A percentile compares a stretch with the other conserved stretches of the same genome.
Evolutionary conservation across 2,329 filamentous ascomycete species (phyloP).

Genomic region (Colletotrichum cuscutae): DNA sequence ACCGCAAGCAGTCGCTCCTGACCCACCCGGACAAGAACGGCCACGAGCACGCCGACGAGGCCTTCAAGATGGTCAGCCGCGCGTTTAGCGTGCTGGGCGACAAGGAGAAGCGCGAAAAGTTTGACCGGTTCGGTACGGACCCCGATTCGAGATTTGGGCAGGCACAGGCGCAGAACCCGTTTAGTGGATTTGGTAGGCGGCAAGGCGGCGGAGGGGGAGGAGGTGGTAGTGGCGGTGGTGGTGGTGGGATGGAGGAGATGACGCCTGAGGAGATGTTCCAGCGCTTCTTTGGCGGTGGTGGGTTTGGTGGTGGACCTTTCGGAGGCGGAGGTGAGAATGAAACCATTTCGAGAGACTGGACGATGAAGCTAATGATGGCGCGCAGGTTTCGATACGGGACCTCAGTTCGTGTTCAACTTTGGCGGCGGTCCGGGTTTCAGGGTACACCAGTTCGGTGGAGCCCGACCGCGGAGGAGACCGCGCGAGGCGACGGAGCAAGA

Average conservation of each 20-base stretch:
- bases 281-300: constrained; percentile 87
- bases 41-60: constrained; percentile 93
- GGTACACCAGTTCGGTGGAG: constrained; percentile 94
- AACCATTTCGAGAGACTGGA: neutral
- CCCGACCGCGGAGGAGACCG: constrained; percentile 79
- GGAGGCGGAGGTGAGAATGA: constrained; percentile 49
- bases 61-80: constrained; percentile 96
- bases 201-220: constrained; percentile 50
- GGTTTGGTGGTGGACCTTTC: constrained; percentile 69
- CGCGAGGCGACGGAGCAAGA: constrained; percentile 67
- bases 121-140: constrained; percentile 89
- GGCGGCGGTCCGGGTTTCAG: constrained; percentile 90
- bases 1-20: constrained; percentile 90
- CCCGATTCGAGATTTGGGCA: constrained; percentile 87
- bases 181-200: constrained; percentile 67
- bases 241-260: constrained; percentile 89
- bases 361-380: constrained; percentile 14
- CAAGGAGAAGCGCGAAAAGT: constrained; percentile 90
- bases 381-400: constrained; percentile 77
- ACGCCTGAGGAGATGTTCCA: constrained; percentile 97
- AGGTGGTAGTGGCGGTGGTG: constrained; percentile 63
- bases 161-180: constrained; percentile 70
- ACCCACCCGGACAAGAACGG: constrained; percentile 99
- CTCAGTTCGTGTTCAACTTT: constrained; percentile 95
- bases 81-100: constrained; percentile 95